phyloP scores from a whole-genome alignment of 2,329 filamentous ascomycete species.

The Pseudocercospora pini-densiflorae region DNA sequence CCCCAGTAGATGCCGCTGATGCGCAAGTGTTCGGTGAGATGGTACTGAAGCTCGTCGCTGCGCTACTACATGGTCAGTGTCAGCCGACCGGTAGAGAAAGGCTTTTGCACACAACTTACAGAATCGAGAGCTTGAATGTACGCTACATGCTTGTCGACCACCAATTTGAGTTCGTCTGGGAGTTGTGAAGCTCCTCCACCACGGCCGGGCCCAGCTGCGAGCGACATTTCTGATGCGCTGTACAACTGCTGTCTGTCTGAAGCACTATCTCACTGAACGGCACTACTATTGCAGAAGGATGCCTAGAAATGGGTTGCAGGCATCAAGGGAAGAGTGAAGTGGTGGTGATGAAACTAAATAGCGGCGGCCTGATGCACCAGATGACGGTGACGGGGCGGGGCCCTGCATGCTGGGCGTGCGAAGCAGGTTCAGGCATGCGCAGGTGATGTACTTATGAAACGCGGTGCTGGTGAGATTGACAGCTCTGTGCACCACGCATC shows the following conservation, averaged over 20 bases:
- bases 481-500: not conserved
- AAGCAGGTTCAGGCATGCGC: not conserved
- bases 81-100: conserved; percentile 37
- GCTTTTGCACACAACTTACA: conserved; percentile 52
- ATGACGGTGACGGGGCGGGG: not conserved
- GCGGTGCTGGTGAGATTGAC: not conserved
- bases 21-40: conserved; percentile 94
- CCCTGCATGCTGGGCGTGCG: not conserved
- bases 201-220: conserved; percentile 64
- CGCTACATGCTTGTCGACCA: conserved; percentile 73
- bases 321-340: conserved; percentile 6
- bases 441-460: not conserved
- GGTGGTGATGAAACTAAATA: not conserved
- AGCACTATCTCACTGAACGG: too few relatives aligned
- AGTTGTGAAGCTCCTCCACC: conserved; percentile 47
- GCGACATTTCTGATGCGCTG: conserved; percentile 54
- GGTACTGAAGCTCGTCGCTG: conserved; percentile 95
- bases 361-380: not conserved
- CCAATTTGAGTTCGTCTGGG: conserved; percentile 57
- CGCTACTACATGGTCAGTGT: conserved; percentile 58
- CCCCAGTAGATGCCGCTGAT: conserved; percentile 98
- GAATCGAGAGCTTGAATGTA: conserved; percentile 94
- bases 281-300: not conserved
- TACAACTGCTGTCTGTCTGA: too few relatives aligned
- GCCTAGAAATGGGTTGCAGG: not conserved